Evolutionary conservation across 768 basidiomycete genomes (phyloP).

Genomic region (Rhodotorula sphaerocarpa): DNA sequence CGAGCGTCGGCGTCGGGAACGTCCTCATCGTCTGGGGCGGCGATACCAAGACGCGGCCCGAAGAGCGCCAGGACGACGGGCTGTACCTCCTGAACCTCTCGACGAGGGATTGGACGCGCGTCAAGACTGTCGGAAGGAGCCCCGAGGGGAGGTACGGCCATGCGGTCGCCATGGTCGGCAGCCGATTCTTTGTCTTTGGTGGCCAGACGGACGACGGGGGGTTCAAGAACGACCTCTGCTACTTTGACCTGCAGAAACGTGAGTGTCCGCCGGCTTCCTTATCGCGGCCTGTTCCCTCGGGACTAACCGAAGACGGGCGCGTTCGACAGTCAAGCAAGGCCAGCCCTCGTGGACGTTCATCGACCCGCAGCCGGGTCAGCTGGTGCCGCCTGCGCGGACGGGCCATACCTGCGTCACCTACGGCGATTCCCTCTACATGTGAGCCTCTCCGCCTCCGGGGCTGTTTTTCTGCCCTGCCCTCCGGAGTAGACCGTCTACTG

Average conservation of each 20-base stretch:
- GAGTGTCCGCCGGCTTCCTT: constrained; percentile 42
- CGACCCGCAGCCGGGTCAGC: constrained; percentile 51
- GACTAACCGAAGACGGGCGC: too few relatives aligned
- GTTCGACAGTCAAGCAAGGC: constrained; percentile 70
- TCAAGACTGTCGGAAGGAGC: constrained; percentile 63
- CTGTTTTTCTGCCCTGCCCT: too few relatives aligned
- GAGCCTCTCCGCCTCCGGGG: constrained; percentile 44
- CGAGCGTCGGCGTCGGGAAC: constrained; percentile 86
- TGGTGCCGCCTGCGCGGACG: constrained; percentile 67
- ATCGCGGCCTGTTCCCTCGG: too few relatives aligned
- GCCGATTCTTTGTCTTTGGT: constrained; percentile 88
- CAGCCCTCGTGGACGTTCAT: constrained; percentile 69
- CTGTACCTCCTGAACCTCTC: constrained; percentile 88
- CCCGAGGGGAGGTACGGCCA: constrained; percentile 92
- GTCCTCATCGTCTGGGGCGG: constrained; percentile 98
- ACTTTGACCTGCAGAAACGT: constrained; percentile 91
- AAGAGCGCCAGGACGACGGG: constrained; percentile 78
- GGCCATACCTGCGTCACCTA: constrained; percentile 81
- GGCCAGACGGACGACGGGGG: constrained; percentile 73
- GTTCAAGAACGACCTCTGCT: constrained; percentile 91
- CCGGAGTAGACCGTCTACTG: background rate
- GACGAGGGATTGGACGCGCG: constrained; percentile 88
- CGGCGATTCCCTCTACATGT: constrained; percentile 78
- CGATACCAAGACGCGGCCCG: constrained; percentile 65
- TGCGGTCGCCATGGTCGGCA: constrained; percentile 82